Evolutionary conservation across 805 yeast species (phyloP).

Genomic region (Yarrowia deformans): DNA sequence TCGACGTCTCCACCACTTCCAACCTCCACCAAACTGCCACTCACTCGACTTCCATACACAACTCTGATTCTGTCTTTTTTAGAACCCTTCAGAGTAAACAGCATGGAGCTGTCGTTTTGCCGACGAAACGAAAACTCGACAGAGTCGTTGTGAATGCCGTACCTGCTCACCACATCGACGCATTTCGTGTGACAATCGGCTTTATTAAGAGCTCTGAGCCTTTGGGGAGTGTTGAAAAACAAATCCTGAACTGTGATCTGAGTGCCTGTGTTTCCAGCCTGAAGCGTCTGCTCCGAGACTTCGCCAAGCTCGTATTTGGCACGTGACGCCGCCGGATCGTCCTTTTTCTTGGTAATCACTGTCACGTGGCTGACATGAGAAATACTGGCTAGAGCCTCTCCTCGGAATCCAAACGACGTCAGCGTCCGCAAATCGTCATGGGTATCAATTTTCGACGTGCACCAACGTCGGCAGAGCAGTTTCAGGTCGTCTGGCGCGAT

Average conservation of each 20-base stretch:
- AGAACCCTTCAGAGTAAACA: slow-evolving; percentile 59
- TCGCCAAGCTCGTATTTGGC: slow-evolving; percentile 74
- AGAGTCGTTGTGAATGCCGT: slow-evolving; percentile 73
- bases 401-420: slow-evolving; percentile 90
- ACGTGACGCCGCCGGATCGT: slow-evolving; percentile 71
- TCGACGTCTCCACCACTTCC: slow-evolving; percentile 54
- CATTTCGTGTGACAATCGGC: slow-evolving; percentile 77
- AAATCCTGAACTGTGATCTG: slow-evolving; percentile 84
- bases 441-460: slow-evolving; percentile 80
- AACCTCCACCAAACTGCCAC: slow-evolving; percentile 52
- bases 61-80: slow-evolving; percentile 73
- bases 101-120: slow-evolving; percentile 68
- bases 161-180: slow-evolving; percentile 81
- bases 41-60: slow-evolving; percentile 78
- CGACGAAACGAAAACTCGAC: slow-evolving; percentile 84
- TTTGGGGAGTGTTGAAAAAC: slow-evolving; percentile 84
- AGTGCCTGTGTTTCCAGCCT: slow-evolving; percentile 90
- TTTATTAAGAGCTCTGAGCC: slow-evolving; percentile 70
- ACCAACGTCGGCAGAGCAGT: slow-evolving; percentile 86
- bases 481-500: slow-evolving; percentile 71
- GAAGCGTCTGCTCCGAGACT: slow-evolving; percentile 67
- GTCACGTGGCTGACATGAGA: slow-evolving; percentile 86
- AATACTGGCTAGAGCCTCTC: slow-evolving; percentile 94
- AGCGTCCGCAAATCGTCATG: slow-evolving; percentile 79
- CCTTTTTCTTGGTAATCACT: slow-evolving; percentile 74